These are phyloP conservation scores for Geranium incanum DNA, from an alignment of 441 rosid species.

Conservation along the genomic window DNA sequence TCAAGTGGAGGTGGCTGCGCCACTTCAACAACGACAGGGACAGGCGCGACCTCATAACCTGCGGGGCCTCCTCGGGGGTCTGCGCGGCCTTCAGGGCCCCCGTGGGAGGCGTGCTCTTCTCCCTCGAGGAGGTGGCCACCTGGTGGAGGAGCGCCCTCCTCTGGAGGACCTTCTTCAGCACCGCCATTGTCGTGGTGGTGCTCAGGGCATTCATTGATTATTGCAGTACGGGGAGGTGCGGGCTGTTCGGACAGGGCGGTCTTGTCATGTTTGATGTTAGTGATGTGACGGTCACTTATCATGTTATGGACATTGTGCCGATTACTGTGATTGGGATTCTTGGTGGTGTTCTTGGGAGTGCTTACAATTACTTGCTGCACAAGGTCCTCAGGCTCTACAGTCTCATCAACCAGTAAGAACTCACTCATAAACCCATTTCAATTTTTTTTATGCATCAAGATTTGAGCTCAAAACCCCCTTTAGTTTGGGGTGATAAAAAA, in stretches of 20 bases:
- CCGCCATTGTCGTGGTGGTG: slow-evolving; percentile 86
- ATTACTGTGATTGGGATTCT: slow-evolving; percentile 62
- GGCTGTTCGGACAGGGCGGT: slow-evolving; percentile 88
- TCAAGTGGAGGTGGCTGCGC: slow-evolving; percentile 94
- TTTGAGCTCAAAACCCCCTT: neutral
- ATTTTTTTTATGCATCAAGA: neutral
- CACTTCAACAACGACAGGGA: slow-evolving; percentile 88
- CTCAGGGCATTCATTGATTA: slow-evolving; percentile 62
- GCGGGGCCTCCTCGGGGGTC: slow-evolving; percentile 97
- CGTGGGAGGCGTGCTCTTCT: slow-evolving; percentile 92
- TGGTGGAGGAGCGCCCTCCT: slow-evolving; percentile 99
- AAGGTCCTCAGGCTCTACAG: slow-evolving; percentile 61
- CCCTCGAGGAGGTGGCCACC: slow-evolving; percentile 95
- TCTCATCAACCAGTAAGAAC: slow-evolving; percentile 71
- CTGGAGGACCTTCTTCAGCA: slow-evolving; percentile 95
- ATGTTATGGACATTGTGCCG: slow-evolving; percentile 55
- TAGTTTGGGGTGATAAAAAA: too few species aligned
- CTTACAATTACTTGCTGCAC: slow-evolving; percentile 71
- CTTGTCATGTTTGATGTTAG: slow-evolving; percentile 85
- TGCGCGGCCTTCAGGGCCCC: slow-evolving; percentile 99
- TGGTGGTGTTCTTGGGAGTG: slow-evolving; percentile 81
- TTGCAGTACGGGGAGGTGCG: slow-evolving; percentile 66
- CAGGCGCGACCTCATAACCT: slow-evolving; percentile 81
- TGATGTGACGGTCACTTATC: slow-evolving; percentile 38
- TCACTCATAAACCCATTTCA: neutral